phyloP scores from a whole-genome alignment of 2,329 filamentous ascomycete species.

The Cylindrodendrum hubeiense region DNA sequence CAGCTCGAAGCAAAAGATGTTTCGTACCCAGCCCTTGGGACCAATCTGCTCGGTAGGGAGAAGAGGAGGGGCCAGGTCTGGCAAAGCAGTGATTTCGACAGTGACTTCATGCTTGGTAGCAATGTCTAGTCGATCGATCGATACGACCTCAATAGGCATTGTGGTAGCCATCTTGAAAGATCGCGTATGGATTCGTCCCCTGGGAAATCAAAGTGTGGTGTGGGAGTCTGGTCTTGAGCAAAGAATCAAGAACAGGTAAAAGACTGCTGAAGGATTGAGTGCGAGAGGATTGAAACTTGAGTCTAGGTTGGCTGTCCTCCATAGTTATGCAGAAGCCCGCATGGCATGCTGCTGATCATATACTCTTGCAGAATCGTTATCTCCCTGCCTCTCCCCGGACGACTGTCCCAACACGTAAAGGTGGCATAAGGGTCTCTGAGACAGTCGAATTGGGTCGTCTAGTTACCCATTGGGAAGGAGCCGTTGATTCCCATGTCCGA shows the following conservation, averaged over 20 bases:
- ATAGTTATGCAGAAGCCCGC: not conserved
- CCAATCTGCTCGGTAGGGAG: slow-evolving; percentile 28
- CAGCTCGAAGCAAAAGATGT: slow-evolving; percentile 29
- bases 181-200: not conserved
- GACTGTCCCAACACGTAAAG: slow-evolving; percentile 6
- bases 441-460: not conserved
- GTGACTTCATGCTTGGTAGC: slow-evolving; percentile 3
- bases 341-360: slow-evolving; percentile 15
- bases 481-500: not conserved
- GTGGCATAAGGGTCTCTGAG: slow-evolving; percentile 5
- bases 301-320: not conserved
- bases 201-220: not conserved
- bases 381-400: not conserved
- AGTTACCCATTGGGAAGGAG: slow-evolving; percentile 18
- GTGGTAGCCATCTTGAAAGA: slow-evolving; percentile 11
- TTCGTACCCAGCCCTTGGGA: slow-evolving; percentile 29
- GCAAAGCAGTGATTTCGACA: slow-evolving; percentile 4
- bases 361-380: slow-evolving; percentile 10
- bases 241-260: not conserved
- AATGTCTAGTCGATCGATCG: not conserved
- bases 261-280: not conserved
- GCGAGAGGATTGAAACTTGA: slow-evolving; percentile 8
- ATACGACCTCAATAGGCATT: slow-evolving; percentile 10
- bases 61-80: slow-evolving; percentile 21
- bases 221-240: not conserved